Conservation (phyloP, 2,329 filamentous ascomycete species). For the Colletotrichum coccodes region DNA sequence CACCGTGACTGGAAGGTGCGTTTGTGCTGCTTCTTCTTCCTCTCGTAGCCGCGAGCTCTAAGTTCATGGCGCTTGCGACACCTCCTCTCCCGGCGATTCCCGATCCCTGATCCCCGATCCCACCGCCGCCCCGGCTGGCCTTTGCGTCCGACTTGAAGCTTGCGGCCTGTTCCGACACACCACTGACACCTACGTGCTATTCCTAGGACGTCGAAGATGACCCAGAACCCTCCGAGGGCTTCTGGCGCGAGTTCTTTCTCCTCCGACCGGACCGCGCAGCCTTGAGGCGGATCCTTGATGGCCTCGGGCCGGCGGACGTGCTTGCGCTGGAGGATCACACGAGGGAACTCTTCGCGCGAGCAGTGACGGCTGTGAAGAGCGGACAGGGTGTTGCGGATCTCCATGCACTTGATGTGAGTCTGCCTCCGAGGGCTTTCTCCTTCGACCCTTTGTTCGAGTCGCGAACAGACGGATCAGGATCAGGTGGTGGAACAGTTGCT, state of each 20-base stretch:
- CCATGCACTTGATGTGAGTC: slow-evolving; percentile 85
- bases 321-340: slow-evolving; percentile 82
- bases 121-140: background rate
- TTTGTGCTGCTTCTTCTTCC: background rate
- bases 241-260: slow-evolving; percentile 97
- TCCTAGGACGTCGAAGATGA: slow-evolving; percentile 68
- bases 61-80: background rate
- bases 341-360: slow-evolving; percentile 80
- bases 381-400: slow-evolving; percentile 71
- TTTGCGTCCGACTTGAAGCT: background rate
- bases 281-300: slow-evolving; percentile 75
- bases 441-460: background rate
- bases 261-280: slow-evolving; percentile 80
- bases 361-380: slow-evolving; percentile 75
- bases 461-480: background rate
- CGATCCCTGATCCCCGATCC: background rate
- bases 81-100: background rate
- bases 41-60: background rate
- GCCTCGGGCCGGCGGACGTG: slow-evolving; percentile 78
- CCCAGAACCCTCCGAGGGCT: slow-evolving; percentile 82
- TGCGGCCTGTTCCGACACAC: background rate
- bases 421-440: background rate
- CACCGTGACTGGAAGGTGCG: background rate
- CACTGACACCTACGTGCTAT: background rate
- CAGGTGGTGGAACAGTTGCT: background rate